A percentile compares a stretch with the other conserved stretches of the same genome.
Evolutionary conservation across 257 asterid genomes (phyloP).

Genomic region (Solanum clarkiae): DNA sequence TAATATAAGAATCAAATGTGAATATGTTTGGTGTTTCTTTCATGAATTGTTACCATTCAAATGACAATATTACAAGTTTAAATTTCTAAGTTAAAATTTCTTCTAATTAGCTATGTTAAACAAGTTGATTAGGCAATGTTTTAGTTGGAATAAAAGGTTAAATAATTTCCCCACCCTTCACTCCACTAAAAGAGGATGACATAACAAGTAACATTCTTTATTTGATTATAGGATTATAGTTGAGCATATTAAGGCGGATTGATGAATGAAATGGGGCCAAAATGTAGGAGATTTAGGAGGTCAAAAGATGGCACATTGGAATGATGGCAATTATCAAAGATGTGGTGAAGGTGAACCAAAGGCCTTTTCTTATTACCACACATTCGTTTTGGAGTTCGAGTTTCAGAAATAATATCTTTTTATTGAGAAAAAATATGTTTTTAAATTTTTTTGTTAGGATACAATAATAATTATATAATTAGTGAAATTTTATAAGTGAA

Average conservation of each 20-base stretch:
- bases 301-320: conserved; percentile 8
- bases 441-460: no score
- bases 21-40: no score
- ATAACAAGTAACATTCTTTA: not conserved
- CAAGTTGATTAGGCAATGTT: not conserved
- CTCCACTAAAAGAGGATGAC: not conserved
- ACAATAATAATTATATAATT: no score
- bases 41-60: not conserved
- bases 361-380: not conserved
- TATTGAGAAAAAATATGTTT: no score
- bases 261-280: conserved; percentile 11
- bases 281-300: conserved; percentile 3
- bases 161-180: not conserved
- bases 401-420: not conserved
- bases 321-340: not conserved
- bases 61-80: not conserved
- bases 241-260: conserved; percentile 40
- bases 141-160: not conserved
- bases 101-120: not conserved
- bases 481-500: no score
- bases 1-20: no score
- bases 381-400: fast-evolving
- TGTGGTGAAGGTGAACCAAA: not conserved
- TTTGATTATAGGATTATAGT: not conserved
- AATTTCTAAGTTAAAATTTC: not conserved